Percentiles rank a stretch among this genome's conserved stretches.
Conservation (phyloP, 331 rosid species). For the Phaseolus coccineus region DNA sequence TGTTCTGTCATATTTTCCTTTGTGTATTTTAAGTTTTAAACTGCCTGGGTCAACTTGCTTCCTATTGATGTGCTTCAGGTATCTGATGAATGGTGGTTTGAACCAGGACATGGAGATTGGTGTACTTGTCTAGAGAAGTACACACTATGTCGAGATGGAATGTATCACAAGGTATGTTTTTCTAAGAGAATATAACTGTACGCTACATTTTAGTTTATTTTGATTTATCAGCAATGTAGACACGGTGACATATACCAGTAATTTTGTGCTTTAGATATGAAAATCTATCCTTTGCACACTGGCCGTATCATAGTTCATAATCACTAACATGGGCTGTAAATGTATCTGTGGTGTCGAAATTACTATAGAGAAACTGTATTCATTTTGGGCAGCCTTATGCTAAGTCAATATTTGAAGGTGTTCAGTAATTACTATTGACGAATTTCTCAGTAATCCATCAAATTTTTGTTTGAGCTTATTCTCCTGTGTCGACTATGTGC, state of each 20-base stretch:
- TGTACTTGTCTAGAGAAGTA: conserved; percentile 88
- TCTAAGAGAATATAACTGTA: conserved; percentile 32
- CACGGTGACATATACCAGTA: neutral
- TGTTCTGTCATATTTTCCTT: conserved; percentile 29
- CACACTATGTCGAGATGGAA: conserved; percentile 88
- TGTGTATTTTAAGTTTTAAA: conserved; percentile 24
- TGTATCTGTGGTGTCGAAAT: neutral
- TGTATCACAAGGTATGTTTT: conserved; percentile 90
- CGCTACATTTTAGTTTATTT: conserved; percentile 21
- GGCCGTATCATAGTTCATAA: conserved; percentile 26
- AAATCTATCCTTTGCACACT: conserved; percentile 16
- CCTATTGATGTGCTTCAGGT: conserved; percentile 61
- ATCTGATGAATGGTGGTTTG: conserved; percentile 96
- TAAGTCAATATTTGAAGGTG: conserved; percentile 22
- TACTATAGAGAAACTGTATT: neutral
- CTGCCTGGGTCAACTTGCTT: conserved; percentile 14
- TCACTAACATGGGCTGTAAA: conserved; percentile 28
- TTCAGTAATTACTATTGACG: neutral
- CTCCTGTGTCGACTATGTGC: neutral
- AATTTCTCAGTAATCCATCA: conserved; percentile 3
- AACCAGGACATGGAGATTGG: conserved; percentile 99
- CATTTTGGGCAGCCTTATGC: conserved; percentile 27
- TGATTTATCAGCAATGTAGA: conserved; percentile 28
- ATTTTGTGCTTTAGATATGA: neutral
- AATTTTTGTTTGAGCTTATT: neutral